These are phyloP conservation scores for Coprinellus micaceus DNA, from an alignment of 768 basidiomycete genomes.

Conservation along the genomic window DNA sequence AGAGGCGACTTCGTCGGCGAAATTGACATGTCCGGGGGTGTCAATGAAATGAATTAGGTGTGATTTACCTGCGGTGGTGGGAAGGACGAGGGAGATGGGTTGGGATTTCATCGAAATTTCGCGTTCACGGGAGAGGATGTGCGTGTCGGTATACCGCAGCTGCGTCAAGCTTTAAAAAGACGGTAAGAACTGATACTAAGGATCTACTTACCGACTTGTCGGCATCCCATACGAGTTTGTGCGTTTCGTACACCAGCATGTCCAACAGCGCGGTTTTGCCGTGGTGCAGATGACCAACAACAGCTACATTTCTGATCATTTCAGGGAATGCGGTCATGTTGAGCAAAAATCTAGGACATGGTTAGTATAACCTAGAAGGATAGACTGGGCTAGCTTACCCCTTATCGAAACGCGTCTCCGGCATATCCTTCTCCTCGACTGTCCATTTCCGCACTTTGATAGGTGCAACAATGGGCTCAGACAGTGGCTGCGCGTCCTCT, in stretches of 20 bases:
- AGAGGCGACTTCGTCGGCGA: slow-evolving; percentile 94
- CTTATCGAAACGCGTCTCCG: slow-evolving; percentile 96
- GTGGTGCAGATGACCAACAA: slow-evolving; percentile 96
- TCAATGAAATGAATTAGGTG: slow-evolving; percentile 92
- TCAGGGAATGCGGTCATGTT: slow-evolving; percentile 89
- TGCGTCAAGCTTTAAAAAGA: slow-evolving; percentile 27
- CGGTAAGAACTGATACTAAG: not conserved
- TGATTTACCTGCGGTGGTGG: slow-evolving; percentile 85
- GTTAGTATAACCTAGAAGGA: slow-evolving; percentile 5
- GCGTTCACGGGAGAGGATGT: slow-evolving; percentile 81
- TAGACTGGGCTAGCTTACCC: slow-evolving; percentile 49
- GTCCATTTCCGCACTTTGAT: slow-evolving; percentile 94
- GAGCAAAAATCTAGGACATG: slow-evolving; percentile 69
- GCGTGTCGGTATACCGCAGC: slow-evolving; percentile 96
- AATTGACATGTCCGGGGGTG: slow-evolving; percentile 97
- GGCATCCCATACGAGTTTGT: slow-evolving; percentile 90
- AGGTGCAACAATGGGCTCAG: slow-evolving; percentile 93
- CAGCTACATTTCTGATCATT: slow-evolving; percentile 93
- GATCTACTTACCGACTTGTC: slow-evolving; percentile 69
- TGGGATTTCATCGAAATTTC: slow-evolving; percentile 95
- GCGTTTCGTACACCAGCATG: slow-evolving; percentile 96
- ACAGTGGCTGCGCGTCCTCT: slow-evolving; percentile 92
- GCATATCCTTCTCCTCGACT: slow-evolving; percentile 93
- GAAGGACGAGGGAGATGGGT: slow-evolving; percentile 90
- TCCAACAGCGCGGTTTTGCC: slow-evolving; percentile 97